Percentiles rank a stretch among this genome's conserved stretches.
Conservation (phyloP, 2,329 filamentous ascomycete species). For the Trichocomaceae sp. region DNA sequence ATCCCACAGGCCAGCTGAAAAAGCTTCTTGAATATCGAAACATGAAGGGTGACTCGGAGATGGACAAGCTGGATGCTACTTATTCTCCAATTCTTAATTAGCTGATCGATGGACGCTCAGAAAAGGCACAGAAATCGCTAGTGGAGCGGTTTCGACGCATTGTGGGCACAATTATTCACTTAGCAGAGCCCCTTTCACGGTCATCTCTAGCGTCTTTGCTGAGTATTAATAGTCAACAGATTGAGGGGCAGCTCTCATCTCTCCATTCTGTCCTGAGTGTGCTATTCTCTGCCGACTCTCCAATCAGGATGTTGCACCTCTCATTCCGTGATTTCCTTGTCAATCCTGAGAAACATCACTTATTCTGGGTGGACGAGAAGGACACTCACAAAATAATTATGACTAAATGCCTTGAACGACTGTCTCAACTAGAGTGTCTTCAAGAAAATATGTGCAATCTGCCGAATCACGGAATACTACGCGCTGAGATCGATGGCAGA, state of each 20-base stretch:
- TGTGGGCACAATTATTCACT: background rate
- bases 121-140: background rate
- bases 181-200: background rate
- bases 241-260: background rate
- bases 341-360: background rate
- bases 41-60: background rate
- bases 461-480: background rate
- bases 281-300: background rate
- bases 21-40: background rate
- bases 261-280: constrained; percentile 11
- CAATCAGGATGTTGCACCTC: background rate
- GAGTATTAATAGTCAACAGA: background rate
- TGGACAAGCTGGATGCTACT: background rate
- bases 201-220: background rate
- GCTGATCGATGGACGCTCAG: background rate
- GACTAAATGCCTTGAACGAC: constrained; percentile 19
- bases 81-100: background rate
- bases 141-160: background rate
- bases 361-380: constrained; percentile 19
- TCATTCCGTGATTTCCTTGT: background rate
- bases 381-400: constrained; percentile 23
- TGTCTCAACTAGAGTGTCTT: constrained; percentile 5
- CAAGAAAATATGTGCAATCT: constrained; percentile 16
- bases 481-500: background rate
- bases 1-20: background rate